phyloP scores from a whole-genome alignment of 805 yeast species.

The Candida railenensis region DNA sequence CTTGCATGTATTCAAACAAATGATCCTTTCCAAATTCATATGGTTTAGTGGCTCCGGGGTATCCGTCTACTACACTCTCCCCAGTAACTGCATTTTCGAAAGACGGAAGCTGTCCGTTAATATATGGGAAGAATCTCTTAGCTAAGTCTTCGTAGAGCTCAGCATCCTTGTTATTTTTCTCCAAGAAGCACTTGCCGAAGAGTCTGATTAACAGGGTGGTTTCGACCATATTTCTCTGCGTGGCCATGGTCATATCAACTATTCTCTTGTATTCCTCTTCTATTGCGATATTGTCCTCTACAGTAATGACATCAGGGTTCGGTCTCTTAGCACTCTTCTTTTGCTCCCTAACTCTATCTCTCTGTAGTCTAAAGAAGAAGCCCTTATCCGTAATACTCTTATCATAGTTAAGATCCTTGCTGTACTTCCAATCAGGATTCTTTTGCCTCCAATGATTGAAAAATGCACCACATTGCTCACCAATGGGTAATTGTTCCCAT shows the following conservation, averaged over 20 bases:
- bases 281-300: conserved; percentile 17
- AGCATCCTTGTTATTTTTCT: conserved; percentile 1
- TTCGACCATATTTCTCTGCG: conserved; percentile 31
- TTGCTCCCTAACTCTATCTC: conserved; percentile 5
- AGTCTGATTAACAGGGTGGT: conserved; percentile 25
- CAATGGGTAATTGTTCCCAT: conserved; percentile 12
- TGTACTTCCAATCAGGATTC: conserved; percentile 24
- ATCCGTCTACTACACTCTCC: conserved; percentile 7
- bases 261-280: conserved; percentile 14
- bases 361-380: conserved; percentile 13
- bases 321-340: conserved; percentile 3
- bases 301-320: conserved; percentile 10
- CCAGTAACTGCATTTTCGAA: conserved; percentile 14
- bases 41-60: conserved; percentile 9
- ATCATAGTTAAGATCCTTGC: conserved; percentile 13
- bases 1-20: conserved; percentile 40
- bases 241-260: conserved; percentile 13
- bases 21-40: conserved; percentile 13
- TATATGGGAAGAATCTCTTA: conserved; percentile 26
- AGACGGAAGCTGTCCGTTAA: conserved; percentile 21
- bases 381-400: conserved; percentile 20
- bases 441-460: conserved; percentile 17
- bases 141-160: conserved; percentile 17
- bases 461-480: conserved; percentile 24
- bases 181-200: conserved; percentile 30